Conservation (phyloP, 345 rosid species). For the Gossypium raimondii region DNA sequence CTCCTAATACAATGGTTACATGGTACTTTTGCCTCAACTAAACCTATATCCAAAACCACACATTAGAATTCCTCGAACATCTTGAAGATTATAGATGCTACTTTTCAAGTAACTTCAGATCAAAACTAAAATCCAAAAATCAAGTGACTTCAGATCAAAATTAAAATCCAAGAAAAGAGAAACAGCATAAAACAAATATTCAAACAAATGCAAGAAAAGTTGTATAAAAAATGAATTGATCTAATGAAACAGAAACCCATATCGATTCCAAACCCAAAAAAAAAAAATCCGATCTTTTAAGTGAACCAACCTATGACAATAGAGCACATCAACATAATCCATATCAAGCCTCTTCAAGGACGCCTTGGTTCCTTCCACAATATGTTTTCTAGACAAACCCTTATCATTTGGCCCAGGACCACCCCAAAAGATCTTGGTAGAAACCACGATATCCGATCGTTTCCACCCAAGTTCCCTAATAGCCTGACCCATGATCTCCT, state of each 20-base stretch:
- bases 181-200: too few relatives aligned
- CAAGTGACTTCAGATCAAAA: too few relatives aligned
- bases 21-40: too few relatives aligned
- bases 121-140: neutral
- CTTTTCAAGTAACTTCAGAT: neutral
- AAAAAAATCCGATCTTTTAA: neutral
- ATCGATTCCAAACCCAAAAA: neutral
- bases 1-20: too few relatives aligned
- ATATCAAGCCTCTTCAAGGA: conserved; percentile 87
- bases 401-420: conserved; percentile 95
- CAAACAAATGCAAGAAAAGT: neutral
- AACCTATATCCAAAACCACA: neutral
- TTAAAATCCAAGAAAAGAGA: too few relatives aligned
- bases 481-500: conserved; percentile 99
- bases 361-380: conserved; percentile 89
- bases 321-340: conserved; percentile 87
- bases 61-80: neutral
- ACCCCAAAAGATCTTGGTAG: conserved; percentile 99
- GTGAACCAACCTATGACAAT: conserved; percentile 64
- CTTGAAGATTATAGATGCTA: neutral
- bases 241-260: neutral
- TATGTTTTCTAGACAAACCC: conserved; percentile 84
- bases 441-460: conserved; percentile 80
- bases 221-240: neutral
- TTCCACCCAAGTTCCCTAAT: conserved; percentile 98